Evolutionary conservation across 768 basidiomycete genomes (phyloP).

Genomic region (Clitopilus passeckerianus): DNA sequence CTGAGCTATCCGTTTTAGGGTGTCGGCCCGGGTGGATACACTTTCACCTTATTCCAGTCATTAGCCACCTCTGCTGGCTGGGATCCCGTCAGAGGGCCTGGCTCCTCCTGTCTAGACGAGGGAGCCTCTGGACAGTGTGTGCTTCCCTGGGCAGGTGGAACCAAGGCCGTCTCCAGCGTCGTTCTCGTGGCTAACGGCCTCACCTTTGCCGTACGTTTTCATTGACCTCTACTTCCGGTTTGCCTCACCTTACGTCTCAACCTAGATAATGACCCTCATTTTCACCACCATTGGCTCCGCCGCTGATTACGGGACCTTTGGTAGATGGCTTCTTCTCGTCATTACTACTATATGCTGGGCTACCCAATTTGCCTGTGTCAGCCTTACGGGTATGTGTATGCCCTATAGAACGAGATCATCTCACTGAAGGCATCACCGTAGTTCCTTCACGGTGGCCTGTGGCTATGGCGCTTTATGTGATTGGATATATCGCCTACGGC

Average conservation of each 20-base stretch:
- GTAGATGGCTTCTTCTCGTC: constrained; percentile 71
- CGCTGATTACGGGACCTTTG: constrained; percentile 72
- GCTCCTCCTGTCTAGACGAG: constrained; percentile 57
- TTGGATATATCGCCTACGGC: constrained; percentile 75
- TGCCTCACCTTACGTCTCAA: neutral
- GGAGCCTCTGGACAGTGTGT: constrained; percentile 70
- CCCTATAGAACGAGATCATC: neutral
- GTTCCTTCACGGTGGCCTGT: constrained; percentile 67
- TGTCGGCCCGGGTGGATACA: constrained; percentile 63
- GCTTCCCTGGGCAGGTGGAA: constrained; percentile 69
- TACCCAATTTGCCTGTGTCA: constrained; percentile 74
- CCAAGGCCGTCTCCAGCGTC: constrained; percentile 69
- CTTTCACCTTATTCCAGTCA: constrained; percentile 71
- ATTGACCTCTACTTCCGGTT: neutral
- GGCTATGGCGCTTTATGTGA: constrained; percentile 76
- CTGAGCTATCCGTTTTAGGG: constrained; percentile 34
- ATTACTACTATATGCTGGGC: constrained; percentile 77
- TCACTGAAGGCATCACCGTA: constrained; percentile 15
- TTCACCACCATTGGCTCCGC: constrained; percentile 78
- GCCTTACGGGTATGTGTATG: constrained; percentile 52
- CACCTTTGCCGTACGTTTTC: constrained; percentile 58
- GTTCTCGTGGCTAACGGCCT: constrained; percentile 75
- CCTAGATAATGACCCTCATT: constrained; percentile 69
- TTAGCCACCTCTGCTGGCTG: constrained; percentile 70
- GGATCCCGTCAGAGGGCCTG: constrained; percentile 65